Conservation (phyloP, 202 grass and related monocot genomes). For the Bolboschoenoplectus hybrid region DNA sequence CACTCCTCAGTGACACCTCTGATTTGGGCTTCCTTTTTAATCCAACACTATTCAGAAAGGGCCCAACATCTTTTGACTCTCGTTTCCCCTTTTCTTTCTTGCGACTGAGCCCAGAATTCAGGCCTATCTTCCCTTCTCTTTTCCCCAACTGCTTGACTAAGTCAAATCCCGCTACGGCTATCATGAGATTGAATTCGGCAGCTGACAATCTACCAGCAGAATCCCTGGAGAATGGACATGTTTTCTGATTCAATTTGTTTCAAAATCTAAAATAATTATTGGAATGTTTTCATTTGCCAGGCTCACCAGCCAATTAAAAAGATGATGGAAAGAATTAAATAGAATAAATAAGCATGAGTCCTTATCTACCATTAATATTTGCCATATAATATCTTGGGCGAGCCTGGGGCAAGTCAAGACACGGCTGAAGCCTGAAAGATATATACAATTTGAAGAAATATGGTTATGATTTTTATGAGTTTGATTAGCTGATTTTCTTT, state of each 20-base stretch:
- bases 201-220: neutral
- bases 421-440: neutral
- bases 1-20: too few species aligned
- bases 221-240: neutral
- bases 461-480: neutral
- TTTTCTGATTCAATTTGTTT: neutral
- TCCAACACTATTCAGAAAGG: too few species aligned
- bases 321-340: neutral
- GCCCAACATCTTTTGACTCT: too few species aligned
- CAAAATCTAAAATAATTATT: neutral
- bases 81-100: too few species aligned
- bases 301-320: neutral
- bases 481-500: slow-evolving; percentile 15
- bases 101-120: too few species aligned
- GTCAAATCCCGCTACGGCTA: too few species aligned
- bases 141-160: too few species aligned
- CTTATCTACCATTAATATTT: slow-evolving; percentile 24
- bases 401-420: neutral
- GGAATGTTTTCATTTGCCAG: neutral
- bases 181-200: too few species aligned
- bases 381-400: neutral
- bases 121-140: too few species aligned
- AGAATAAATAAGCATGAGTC: neutral
- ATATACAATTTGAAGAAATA: neutral
- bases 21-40: too few species aligned